Base-by-base conservation (phyloP, 192 early-diverging fungal genomes). In the Rhizoclosmatium globosum region DNA sequence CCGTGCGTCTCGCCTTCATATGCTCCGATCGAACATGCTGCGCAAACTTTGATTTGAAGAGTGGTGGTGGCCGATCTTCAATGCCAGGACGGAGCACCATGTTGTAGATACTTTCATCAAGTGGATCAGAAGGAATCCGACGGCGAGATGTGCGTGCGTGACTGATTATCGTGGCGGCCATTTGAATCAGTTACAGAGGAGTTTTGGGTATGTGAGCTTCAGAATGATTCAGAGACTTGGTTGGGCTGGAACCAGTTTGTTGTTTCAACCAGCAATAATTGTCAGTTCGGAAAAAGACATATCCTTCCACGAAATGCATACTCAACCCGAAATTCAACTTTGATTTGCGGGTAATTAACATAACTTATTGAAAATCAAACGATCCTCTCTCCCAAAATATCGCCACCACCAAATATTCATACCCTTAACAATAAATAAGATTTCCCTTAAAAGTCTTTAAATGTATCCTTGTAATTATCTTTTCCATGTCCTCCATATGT, bases 401-500 rank as follows among this genome's bases (percentile, higher is more conserved):
- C 53, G 53, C 53, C 50, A 53, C 50, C 50, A 53, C 50, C 50
- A 7, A 53, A 53, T 53, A 17, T 53, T 13, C 17, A 13, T 53
- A 7, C 9, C 9, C 17, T 53, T 53, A 17, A 53, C 6, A 17
- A 53, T 53, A 53, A 13, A 53, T 53, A 53, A 7, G 6, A 53
- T 53, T 1, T 1, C 50, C 6, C 50, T 86, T 84, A 95, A 83
- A 95, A 95, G 41, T 90, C 91, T 50, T 85, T 83, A 75, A 95
- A 95, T 71, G 88, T 83, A 57, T 94, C 91, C 66, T 87, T 83
- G 81, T 93, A 92, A 57, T 91, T 87, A 70, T 96, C 94, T 56
- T 88, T 86, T 7, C 87, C 84, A 50, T 79, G 82, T 43, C 85
- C 83, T 43, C 97, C 97, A 82, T 99, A 98, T 31, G 89, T 89